Base-by-base conservation (phyloP, 371 early-diverging fungal genomes). In the Saksenaea vasiformis region DNA sequence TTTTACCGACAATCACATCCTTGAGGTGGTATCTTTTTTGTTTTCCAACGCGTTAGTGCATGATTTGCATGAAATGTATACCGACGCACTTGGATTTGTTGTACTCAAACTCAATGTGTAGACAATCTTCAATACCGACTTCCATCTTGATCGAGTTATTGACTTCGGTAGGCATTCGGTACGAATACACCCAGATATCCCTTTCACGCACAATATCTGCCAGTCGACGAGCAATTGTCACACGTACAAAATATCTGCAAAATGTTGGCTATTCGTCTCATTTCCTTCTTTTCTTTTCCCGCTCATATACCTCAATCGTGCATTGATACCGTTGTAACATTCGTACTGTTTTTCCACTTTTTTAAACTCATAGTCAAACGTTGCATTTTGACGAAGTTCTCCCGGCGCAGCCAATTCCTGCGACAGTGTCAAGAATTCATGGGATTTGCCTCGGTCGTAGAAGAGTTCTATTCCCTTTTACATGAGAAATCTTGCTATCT, bases 1-100 rank as follows among this genome's bases (percentile, higher is more conserved):
- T 97, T 72, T 97, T 97, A 62, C 99, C 99, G 19, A 98, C 96
- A 72, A 99, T 99, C 3, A 97, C 98, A 72, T 98, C 99, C 68
- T 96, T 93, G 55, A 99, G 79, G 72, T 97, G 95, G 77, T 97
- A 98, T 65, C 80, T 83, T 17, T 39, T 83, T 17, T 39, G 3
- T 41, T 51, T 34, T 28, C 35, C 19, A 34, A 19, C 55, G 27
- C 4, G 5, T 31, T 26, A 54, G 27, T 54, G 4, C 27, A 14
- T 31, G 31, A 26, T 26, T 15, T 54, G 15, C 55, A 26, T 31
- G 24, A 34, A 35, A 27, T n/a, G n/a, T 34, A 1, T 9, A 1
- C 51, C 5, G 5, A 65, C 84, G 64, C 77, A 90, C 91, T 92
- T 93, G 65, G 92, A 91, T 77, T 93, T 94, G 86, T 94, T 95